These are phyloP conservation scores for Pseudocohnilembus persalinus DNA, from an alignment of 169 alveolate species.

Conservation along the genomic window DNA sequence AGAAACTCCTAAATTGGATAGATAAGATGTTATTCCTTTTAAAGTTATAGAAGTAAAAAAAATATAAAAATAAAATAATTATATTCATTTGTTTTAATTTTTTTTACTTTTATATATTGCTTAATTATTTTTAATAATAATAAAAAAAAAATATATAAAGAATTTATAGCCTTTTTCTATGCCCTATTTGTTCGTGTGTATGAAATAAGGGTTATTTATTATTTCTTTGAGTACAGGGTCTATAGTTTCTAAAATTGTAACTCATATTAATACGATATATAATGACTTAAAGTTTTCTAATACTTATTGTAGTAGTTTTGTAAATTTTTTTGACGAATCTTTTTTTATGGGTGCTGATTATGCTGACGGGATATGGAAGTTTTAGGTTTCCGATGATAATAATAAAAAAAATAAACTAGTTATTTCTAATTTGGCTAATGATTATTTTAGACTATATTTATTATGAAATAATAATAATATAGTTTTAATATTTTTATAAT, in stretches of 20 bases:
- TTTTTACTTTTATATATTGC: too few relatives aligned
- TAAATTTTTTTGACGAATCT: slow-evolving; percentile 2
- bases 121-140: too few relatives aligned
- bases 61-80: too few relatives aligned
- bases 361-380: slow-evolving; percentile 8
- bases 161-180: slow-evolving; percentile 24
- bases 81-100: too few relatives aligned
- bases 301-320: background rate
- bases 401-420: background rate
- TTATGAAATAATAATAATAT: background rate
- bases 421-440: background rate
- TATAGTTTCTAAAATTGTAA: background rate
- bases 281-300: background rate
- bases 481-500: too few relatives aligned
- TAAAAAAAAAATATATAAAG: too few relatives aligned
- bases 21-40: background rate
- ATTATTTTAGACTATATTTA: slow-evolving; percentile 4
- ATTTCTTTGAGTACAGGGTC: slow-evolving; percentile 12
- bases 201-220: slow-evolving; percentile 17
- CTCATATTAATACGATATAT: background rate
- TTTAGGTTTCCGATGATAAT: background rate
- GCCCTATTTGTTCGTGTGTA: slow-evolving; percentile 9
- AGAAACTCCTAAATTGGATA: slow-evolving; percentile 16
- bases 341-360: background rate
- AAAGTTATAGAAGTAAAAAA: background rate